Percentiles rank a stretch among this genome's conserved stretches.
Conservation (phyloP, 306 rosid species). For the Trifolium pratense region DNA sequence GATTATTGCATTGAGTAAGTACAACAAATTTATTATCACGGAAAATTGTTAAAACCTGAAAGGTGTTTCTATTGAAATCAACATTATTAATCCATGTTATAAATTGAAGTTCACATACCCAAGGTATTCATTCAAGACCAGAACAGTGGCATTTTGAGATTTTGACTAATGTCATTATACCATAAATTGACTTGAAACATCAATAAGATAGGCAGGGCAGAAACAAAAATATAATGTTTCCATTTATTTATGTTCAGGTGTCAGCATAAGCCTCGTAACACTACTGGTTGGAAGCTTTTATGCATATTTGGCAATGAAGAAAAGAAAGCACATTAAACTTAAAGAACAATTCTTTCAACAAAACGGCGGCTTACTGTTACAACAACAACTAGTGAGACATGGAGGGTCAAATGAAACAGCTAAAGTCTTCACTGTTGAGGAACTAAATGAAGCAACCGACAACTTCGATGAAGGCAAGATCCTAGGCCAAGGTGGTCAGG, state of each 20-base stretch:
- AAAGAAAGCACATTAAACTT: background rate
- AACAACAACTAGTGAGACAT: background rate
- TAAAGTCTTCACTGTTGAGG: background rate
- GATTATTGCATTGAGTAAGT: constrained; percentile 38
- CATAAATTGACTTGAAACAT: background rate
- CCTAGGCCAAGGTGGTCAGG: no score
- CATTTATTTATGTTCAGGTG: background rate
- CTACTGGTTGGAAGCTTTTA: background rate
- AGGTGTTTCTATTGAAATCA: background rate
- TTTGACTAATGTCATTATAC: background rate
- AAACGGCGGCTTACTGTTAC: background rate
- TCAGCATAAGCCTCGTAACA: background rate
- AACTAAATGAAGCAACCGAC: no score
- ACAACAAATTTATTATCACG: background rate
- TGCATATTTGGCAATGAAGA: background rate
- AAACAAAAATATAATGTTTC: no score
- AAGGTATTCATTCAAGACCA: background rate
- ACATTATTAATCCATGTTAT: background rate
- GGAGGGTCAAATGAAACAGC: background rate
- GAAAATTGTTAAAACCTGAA: background rate
- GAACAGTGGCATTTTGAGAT: background rate
- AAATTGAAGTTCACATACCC: background rate
- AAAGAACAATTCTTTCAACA: no score
- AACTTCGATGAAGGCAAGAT: no score
- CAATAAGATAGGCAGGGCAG: background rate